Conservation (phyloP, 2,329 filamentous ascomycete species). For the Pyrenochaeta sp. region DNA sequence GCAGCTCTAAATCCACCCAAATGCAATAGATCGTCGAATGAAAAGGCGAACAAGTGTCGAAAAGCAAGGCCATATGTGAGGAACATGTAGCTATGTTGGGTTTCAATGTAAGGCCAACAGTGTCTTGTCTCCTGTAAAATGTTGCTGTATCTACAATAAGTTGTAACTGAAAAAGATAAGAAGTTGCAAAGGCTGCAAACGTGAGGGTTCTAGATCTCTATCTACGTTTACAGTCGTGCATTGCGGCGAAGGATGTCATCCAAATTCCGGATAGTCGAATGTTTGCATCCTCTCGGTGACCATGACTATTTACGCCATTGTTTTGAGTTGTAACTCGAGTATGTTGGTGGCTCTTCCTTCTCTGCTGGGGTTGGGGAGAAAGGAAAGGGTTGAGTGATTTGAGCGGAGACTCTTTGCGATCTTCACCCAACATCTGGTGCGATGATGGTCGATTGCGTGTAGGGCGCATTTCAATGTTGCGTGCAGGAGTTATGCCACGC, state of each 20-base stretch:
- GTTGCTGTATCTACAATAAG: no score
- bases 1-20: not conserved
- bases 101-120: no score
- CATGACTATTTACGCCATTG: not conserved
- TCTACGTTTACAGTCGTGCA: no score
- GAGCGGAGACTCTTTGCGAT: no score
- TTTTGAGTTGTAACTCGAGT: not conserved
- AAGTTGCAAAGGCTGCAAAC: no score
- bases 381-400: not conserved
- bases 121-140: no score
- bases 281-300: not conserved
- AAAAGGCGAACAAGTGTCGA: not conserved
- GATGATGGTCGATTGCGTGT: not conserved
- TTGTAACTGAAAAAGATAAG: no score
- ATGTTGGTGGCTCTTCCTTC: no score
- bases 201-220: no score
- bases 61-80: not conserved
- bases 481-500: not conserved
- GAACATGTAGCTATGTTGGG: no score
- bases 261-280: not conserved
- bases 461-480: not conserved
- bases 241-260: no score
- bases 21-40: not conserved
- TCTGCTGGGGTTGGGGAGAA: not conserved
- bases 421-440: no score